phyloP scores from a whole-genome alignment of 176 grass and related monocot species.

The Avena eriantha region DNA sequence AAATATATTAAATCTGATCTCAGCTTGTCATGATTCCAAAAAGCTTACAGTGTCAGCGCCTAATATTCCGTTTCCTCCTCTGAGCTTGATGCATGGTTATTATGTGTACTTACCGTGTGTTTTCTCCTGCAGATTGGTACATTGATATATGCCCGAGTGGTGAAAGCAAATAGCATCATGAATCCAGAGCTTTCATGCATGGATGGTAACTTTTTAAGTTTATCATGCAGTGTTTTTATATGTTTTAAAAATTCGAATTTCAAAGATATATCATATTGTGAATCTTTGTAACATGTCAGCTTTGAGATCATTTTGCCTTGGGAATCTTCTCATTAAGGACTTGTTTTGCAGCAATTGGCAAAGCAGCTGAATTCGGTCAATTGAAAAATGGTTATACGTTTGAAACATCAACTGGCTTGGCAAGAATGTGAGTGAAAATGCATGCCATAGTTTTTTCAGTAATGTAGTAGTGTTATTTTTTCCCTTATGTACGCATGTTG shows the following conservation, averaged over 20 bases:
- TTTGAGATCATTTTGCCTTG: neutral
- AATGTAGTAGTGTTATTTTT: conserved; percentile 16
- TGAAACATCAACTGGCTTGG: conserved; percentile 89
- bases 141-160: conserved; percentile 83
- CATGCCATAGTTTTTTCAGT: neutral
- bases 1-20: neutral
- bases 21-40: conserved; percentile 7
- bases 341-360: conserved; percentile 65
- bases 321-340: neutral
- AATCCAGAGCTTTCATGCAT: conserved; percentile 97
- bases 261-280: neutral
- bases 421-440: conserved; percentile 79
- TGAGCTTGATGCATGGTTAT: conserved; percentile 28
- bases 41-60: neutral
- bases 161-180: conserved; percentile 93
- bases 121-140: conserved; percentile 78
- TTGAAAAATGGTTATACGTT: conserved; percentile 90
- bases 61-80: conserved; percentile 29
- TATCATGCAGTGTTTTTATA: conserved; percentile 1
- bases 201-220: conserved; percentile 70
- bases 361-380: conserved; percentile 83
- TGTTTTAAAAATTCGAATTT: neutral
- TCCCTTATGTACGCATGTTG: conserved; percentile 21
- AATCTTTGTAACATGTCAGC: neutral
- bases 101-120: conserved; percentile 22